phyloP scores from a whole-genome alignment of 106 monocot genomes.

The Dioscorea alata region DNA sequence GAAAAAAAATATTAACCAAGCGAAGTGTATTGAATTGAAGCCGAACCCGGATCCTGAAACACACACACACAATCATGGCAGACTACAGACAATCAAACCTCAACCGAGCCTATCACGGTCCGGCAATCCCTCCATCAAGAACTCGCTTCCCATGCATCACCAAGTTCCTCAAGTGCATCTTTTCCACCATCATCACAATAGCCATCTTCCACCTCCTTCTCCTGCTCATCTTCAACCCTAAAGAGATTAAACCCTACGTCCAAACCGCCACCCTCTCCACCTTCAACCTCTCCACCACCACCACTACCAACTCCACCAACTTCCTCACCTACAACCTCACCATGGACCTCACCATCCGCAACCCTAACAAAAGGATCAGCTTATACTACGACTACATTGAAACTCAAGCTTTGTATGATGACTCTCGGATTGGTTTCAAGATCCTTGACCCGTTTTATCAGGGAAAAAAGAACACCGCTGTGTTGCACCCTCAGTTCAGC shows the following conservation, averaged over 20 bases:
- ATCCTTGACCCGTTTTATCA: background rate
- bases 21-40: too few species aligned
- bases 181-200: conserved; percentile 17
- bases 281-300: conserved; percentile 25
- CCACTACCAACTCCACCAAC: conserved; percentile 11
- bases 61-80: too few species aligned
- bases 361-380: too few species aligned
- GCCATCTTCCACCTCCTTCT: conserved; percentile 31
- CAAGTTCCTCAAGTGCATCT: conserved; percentile 3
- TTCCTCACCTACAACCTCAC: conserved; percentile 26
- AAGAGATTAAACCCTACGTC: conserved; percentile 32
- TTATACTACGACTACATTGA: conserved; percentile 55
- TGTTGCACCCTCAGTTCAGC: background rate
- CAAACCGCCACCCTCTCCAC: conserved; percentile 28
- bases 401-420: conserved; percentile 34
- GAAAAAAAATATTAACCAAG: too few species aligned
- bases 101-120: too few species aligned
- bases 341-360: conserved; percentile 7
- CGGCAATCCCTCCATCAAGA: conserved; percentile 10
- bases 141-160: background rate
- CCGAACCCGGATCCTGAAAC: too few species aligned
- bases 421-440: conserved; percentile 10
- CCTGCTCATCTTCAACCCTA: conserved; percentile 50
- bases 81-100: too few species aligned
- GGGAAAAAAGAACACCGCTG: background rate